Percentiles rank a stretch among this genome's conserved stretches.
Evolutionary conservation across 768 basidiomycete species (phyloP).

Genomic region (Ephemerocybe angulata): DNA sequence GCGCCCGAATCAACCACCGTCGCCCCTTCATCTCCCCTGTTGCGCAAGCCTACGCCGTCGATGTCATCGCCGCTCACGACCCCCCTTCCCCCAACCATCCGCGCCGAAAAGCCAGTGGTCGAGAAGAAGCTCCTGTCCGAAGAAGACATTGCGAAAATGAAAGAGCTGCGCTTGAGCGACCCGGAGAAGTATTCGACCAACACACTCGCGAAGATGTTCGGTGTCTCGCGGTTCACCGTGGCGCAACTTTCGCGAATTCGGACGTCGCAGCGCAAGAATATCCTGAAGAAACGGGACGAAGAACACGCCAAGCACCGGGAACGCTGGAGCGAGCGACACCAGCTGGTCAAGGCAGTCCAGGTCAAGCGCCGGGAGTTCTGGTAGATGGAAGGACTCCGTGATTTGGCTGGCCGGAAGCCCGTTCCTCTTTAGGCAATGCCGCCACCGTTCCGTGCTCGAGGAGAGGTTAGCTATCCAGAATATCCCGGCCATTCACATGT

Average conservation of each 20-base stretch:
- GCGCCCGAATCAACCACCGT: constrained; percentile 70
- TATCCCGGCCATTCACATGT: constrained; percentile 23
- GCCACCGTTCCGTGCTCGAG: constrained; percentile 24
- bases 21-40: constrained; percentile 67
- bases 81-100: constrained; percentile 47
- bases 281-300: constrained; percentile 41
- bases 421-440: constrained; percentile 26
- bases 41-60: constrained; percentile 35
- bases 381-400: constrained; percentile 39
- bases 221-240: constrained; percentile 67
- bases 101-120: constrained; percentile 21
- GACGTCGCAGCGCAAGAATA: constrained; percentile 42
- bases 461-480: constrained; percentile 19
- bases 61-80: constrained; percentile 14
- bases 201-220: constrained; percentile 73
- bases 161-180: constrained; percentile 51
- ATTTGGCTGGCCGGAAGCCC: constrained; percentile 36
- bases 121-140: constrained; percentile 37
- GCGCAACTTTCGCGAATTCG: constrained; percentile 60
- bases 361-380: constrained; percentile 69
- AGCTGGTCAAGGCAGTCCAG: constrained; percentile 57
- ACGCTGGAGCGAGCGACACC: constrained; percentile 71
- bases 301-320: constrained; percentile 45
- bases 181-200: constrained; percentile 58
- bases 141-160: constrained; percentile 53